Conservation (phyloP, 176 grass and related monocot genomes). For the Urochloa ruziziensis region DNA sequence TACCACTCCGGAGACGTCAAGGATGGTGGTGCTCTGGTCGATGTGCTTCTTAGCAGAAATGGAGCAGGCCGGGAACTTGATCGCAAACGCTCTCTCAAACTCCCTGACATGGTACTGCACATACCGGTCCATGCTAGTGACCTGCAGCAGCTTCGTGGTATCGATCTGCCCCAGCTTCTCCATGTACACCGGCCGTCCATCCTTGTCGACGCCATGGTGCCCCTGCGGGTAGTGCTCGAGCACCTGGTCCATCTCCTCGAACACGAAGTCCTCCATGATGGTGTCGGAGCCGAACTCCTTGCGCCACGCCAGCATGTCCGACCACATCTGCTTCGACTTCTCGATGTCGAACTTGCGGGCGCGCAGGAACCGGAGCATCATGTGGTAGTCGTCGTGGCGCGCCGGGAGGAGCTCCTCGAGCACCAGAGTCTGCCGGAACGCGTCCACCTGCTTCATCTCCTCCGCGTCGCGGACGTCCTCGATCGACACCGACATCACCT, state of each 20-base stretch:
- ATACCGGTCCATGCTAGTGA: slow-evolving; percentile 86
- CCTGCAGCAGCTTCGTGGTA: slow-evolving; percentile 81
- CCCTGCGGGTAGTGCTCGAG: slow-evolving; percentile 96
- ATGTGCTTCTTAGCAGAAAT: slow-evolving; percentile 76
- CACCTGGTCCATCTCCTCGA: slow-evolving; percentile 87
- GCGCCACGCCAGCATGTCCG: slow-evolving; percentile 83
- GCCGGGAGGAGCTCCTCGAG: slow-evolving; percentile 95
- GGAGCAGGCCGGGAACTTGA: slow-evolving; percentile 97
- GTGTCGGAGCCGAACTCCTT: slow-evolving; percentile 78
- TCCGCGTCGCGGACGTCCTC: slow-evolving; percentile 92
- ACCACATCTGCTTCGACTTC: slow-evolving; percentile 93
- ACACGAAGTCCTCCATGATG: slow-evolving; percentile 81
- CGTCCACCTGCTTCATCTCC: slow-evolving; percentile 86
- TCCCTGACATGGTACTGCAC: slow-evolving; percentile 89
- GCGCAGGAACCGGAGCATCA: slow-evolving; percentile 88
- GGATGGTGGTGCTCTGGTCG: slow-evolving; percentile 98
- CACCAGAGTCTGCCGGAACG: slow-evolving; percentile 89
- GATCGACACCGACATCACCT: slow-evolving; percentile 90
- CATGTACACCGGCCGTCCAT: slow-evolving; percentile 86
- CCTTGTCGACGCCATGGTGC: slow-evolving; percentile 90
- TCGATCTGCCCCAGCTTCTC: slow-evolving; percentile 87
- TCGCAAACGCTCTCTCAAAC: slow-evolving; percentile 86
- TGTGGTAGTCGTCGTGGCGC: slow-evolving; percentile 97
- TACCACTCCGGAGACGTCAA: slow-evolving; percentile 94
- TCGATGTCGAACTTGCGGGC: slow-evolving; percentile 95